Percentiles rank a stretch among this genome's conserved stretches.
Evolutionary conservation across 129 eudicot species (phyloP).

Genomic region (Saposhnikovia divaricata): DNA sequence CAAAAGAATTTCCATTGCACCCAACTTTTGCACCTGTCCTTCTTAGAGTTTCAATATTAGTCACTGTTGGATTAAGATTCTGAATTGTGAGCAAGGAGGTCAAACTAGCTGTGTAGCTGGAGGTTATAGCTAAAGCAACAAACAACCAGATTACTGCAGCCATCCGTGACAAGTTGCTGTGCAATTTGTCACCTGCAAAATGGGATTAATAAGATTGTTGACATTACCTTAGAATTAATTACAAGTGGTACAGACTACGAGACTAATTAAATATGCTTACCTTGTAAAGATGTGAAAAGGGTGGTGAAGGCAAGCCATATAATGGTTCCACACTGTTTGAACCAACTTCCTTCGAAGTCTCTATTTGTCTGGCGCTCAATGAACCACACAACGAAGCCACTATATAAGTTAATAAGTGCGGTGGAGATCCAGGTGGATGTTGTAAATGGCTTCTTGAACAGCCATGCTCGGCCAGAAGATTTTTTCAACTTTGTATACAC

Average conservation of each 20-base stretch:
- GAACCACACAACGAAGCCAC: constrained; percentile 18
- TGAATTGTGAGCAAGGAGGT: constrained; percentile 25
- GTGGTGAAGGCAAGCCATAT: constrained; percentile 25
- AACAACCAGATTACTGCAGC: constrained; percentile 25
- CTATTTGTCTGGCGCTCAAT: constrained; percentile 21
- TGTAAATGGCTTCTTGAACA: constrained; percentile 28
- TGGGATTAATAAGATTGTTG: background rate
- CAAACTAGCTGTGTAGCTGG: constrained; percentile 18
- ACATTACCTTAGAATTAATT: background rate
- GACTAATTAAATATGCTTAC: background rate
- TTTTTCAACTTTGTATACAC: background rate
- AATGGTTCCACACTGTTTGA: constrained; percentile 20
- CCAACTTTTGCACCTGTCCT: constrained; percentile 15
- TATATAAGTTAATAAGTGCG: constrained; percentile 2
- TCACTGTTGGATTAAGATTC: constrained; percentile 4
- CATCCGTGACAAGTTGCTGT: constrained; percentile 13
- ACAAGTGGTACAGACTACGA: background rate
- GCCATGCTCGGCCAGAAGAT: constrained; percentile 13
- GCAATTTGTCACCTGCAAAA: constrained; percentile 10
- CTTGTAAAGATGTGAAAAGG: constrained; percentile 17
- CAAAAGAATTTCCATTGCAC: constrained; percentile 26
- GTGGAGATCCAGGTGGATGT: constrained; percentile 15
- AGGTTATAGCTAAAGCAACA: constrained; percentile 16
- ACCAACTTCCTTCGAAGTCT: constrained; percentile 14
- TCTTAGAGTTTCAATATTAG: constrained; percentile 4